A percentile compares a stretch with the other conserved stretches of the same genome.
Conservation (phyloP, 2,329 filamentous ascomycete species). For the Aspergillus texensis region DNA sequence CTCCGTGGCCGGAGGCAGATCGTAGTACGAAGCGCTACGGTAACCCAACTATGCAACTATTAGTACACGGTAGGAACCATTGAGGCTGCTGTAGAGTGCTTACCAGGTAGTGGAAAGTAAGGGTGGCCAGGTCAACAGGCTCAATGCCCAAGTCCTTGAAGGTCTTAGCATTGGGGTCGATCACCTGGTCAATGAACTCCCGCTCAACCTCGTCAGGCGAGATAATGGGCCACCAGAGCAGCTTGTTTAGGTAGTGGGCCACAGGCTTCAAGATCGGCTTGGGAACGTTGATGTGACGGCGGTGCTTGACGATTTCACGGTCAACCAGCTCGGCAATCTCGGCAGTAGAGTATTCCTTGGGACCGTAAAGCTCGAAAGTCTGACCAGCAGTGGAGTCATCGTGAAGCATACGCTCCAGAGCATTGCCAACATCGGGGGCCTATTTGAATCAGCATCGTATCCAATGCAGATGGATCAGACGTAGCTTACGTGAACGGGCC, state of each 20-base stretch:
- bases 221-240: conserved; percentile 84
- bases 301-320: conserved; percentile 86
- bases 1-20: conserved; percentile 91
- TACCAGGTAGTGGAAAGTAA: conserved; percentile 94
- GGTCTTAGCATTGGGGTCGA: conserved; percentile 90
- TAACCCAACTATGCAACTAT: conserved; percentile 71
- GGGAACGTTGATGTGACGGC: conserved; percentile 88
- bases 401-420: conserved; percentile 85
- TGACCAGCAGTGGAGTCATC: conserved; percentile 88
- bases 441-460: conserved; percentile 38
- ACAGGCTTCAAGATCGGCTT: conserved; percentile 76
- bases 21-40: conserved; percentile 85
- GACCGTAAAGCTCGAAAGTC: conserved; percentile 93
- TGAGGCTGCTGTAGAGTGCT: conserved; percentile 34
- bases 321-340: conserved; percentile 88
- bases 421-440: conserved; percentile 87
- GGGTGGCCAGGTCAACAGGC: conserved; percentile 79
- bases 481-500: conserved; percentile 78
- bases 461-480: background rate
- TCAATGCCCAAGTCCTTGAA: conserved; percentile 92
- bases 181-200: conserved; percentile 89
- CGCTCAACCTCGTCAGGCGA: conserved; percentile 85
- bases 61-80: conserved; percentile 12
- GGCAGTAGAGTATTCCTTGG: conserved; percentile 85
- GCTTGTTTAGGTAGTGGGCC: conserved; percentile 74